Conservation (phyloP, 2,329 filamentous ascomycete species). For the Dothistroma pini region DNA sequence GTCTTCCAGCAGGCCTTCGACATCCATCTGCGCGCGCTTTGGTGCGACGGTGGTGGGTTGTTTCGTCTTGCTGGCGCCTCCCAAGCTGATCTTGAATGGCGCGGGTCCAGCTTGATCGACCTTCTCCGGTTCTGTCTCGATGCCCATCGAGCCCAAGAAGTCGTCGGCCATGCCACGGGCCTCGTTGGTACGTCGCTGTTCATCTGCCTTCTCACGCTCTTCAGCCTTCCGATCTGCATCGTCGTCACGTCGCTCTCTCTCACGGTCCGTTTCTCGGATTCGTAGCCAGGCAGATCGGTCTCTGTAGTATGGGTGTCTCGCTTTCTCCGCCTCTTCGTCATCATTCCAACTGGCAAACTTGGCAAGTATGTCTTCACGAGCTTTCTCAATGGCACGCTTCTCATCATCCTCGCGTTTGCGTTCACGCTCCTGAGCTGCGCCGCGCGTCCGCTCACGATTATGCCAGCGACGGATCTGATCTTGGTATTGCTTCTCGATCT, state of each 20-base stretch:
- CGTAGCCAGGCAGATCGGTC: conserved; percentile 83
- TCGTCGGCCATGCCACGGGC: conserved; percentile 83
- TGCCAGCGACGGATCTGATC: conserved; percentile 89
- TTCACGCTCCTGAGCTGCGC: conserved; percentile 81
- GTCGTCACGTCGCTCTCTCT: conserved; percentile 71
- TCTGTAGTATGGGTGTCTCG: conserved; percentile 84
- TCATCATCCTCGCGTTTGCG: conserved; percentile 75
- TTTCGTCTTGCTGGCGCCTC: conserved; percentile 68
- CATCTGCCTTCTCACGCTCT: conserved; percentile 63
- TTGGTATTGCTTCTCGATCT: conserved; percentile 74
- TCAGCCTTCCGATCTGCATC: conserved; percentile 79
- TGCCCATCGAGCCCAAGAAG: conserved; percentile 80
- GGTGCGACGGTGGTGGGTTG: conserved; percentile 44
- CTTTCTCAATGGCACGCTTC: conserved; percentile 59
- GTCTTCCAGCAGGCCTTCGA: conserved; percentile 91
- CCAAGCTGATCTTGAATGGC: conserved; percentile 86
- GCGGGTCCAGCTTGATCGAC: conserved; percentile 55
- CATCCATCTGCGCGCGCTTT: conserved; percentile 68
- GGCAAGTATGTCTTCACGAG: conserved; percentile 65
- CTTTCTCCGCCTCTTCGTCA: conserved; percentile 73
- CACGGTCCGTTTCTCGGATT: conserved; percentile 69
- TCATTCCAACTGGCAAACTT: conserved; percentile 83
- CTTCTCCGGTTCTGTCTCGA: conserved; percentile 43
- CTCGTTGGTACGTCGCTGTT: conserved; percentile 68
- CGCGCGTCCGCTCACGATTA: conserved; percentile 79